Conservation (phyloP, 805 yeast genomes). For the Candida easanensis region DNA sequence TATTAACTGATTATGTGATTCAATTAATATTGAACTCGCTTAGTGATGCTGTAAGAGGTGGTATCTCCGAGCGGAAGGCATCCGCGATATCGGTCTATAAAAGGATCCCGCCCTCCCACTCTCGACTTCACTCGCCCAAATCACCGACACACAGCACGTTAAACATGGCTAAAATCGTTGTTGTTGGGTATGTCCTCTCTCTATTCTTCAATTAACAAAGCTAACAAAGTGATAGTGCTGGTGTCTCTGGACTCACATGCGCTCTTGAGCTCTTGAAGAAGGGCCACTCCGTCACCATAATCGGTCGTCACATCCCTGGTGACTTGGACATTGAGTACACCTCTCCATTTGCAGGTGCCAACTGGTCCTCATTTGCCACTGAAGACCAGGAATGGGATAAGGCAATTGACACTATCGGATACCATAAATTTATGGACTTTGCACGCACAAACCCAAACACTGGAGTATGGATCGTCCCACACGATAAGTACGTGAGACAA, state of each 20-base stretch:
- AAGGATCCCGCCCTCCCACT: no score
- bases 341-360: slow-evolving; percentile 72
- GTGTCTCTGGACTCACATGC: slow-evolving; percentile 55
- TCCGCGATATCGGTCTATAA: neutral
- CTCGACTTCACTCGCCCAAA: no score
- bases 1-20: no score
- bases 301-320: slow-evolving; percentile 52
- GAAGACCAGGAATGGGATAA: slow-evolving; percentile 36
- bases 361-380: slow-evolving; percentile 61
- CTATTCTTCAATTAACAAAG: neutral
- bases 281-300: slow-evolving; percentile 41
- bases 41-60: neutral
- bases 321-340: slow-evolving; percentile 53
- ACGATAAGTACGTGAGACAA: slow-evolving; percentile 17
- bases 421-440: slow-evolving; percentile 42
- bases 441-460: slow-evolving; percentile 46
- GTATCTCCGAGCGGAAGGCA: neutral
- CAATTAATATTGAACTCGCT: no score
- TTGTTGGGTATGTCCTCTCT: slow-evolving; percentile 16
- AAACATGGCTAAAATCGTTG: slow-evolving; percentile 16
- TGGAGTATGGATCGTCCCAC: slow-evolving; percentile 39
- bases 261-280: slow-evolving; percentile 41
- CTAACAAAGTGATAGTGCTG: slow-evolving; percentile 31
- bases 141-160: no score
- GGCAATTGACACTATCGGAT: slow-evolving; percentile 46